Evolutionary conservation across 805 yeast species (phyloP).

Genomic region (Metahyphopichia silvanorum): DNA sequence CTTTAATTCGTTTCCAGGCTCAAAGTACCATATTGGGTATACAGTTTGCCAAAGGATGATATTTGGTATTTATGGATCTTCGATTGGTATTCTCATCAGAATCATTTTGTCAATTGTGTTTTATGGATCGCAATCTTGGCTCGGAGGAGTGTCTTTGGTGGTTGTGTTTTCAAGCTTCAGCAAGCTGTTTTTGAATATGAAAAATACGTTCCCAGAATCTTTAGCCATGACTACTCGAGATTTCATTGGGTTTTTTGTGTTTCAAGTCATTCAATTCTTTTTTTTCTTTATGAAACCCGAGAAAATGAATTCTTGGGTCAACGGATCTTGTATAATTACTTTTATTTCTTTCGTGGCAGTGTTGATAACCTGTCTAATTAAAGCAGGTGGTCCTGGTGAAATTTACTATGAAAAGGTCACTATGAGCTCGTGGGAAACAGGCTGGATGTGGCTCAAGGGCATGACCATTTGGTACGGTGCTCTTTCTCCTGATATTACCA

Average conservation of each 20-base stretch:
- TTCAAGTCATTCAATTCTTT: slow-evolving; percentile 5
- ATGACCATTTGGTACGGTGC: slow-evolving; percentile 31
- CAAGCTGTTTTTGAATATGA: slow-evolving; percentile 5
- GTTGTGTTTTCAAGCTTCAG: slow-evolving; percentile 7
- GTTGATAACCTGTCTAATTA: slow-evolving; percentile 10
- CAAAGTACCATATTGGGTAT: slow-evolving; percentile 8
- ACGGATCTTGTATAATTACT: slow-evolving; percentile 4
- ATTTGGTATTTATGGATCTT: slow-evolving; percentile 8
- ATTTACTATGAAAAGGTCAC: slow-evolving; percentile 19
- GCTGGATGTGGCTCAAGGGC: slow-evolving; percentile 37
- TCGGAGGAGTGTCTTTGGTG: slow-evolving; percentile 7
- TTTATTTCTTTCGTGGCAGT: slow-evolving; percentile 6
- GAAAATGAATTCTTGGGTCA: slow-evolving; percentile 6
- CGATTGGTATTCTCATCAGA: slow-evolving; percentile 6
- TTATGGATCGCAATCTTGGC: slow-evolving; percentile 9
- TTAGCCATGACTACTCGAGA: slow-evolving; percentile 7
- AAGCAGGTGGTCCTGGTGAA: slow-evolving; percentile 35
- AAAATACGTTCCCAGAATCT: slow-evolving; percentile 6
- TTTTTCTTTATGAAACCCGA: slow-evolving; percentile 7
- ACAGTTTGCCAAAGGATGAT: slow-evolving; percentile 8
- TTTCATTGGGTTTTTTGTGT: slow-evolving; percentile 8
- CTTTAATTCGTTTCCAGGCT: slow-evolving; percentile 8
- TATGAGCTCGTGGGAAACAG: slow-evolving; percentile 24
- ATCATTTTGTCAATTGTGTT: slow-evolving; percentile 8
- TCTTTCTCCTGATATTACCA: slow-evolving; percentile 8